Percentiles rank a stretch among this genome's conserved stretches.
Conservation (phyloP, 73 alveolate species). For the Tetrahymena malaccensis region DNA sequence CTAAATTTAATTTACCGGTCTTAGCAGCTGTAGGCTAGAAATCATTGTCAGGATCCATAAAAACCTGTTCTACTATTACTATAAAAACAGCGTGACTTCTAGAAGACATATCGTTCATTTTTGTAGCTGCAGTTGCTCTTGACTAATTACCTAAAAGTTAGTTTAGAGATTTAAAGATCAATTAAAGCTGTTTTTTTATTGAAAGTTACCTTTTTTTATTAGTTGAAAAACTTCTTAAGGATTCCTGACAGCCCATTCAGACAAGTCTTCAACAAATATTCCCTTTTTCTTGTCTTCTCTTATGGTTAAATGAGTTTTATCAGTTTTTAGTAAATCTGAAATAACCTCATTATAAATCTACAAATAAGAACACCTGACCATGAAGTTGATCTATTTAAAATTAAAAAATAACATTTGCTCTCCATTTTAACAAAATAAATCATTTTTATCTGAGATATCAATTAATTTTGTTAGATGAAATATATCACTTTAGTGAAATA, state of each 20-base stretch:
- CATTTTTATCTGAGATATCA: too few relatives aligned
- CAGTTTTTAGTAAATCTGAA: slow-evolving; percentile 42
- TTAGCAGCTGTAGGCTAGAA: slow-evolving; percentile 38
- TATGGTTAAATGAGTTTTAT: slow-evolving; percentile 44
- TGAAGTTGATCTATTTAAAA: slow-evolving; percentile 48
- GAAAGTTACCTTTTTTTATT: slow-evolving; percentile 80
- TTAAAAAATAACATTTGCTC: not conserved
- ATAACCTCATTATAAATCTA: slow-evolving; percentile 87
- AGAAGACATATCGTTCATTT: slow-evolving; percentile 92
- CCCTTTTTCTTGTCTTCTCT: slow-evolving; percentile 95
- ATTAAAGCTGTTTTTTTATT: slow-evolving; percentile 34
- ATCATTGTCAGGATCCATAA: slow-evolving; percentile 38
- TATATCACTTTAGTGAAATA: not conserved
- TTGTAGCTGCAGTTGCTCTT: not conserved
- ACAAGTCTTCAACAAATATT: slow-evolving; percentile 88
- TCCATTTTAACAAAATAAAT: too few relatives aligned
- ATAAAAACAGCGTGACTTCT: slow-evolving; percentile 94
- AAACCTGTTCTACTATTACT: slow-evolving; percentile 81
- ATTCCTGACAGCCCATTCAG: slow-evolving; percentile 93
- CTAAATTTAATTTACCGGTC: slow-evolving; percentile 70
- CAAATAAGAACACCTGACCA: slow-evolving; percentile 68
- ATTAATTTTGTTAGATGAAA: too few relatives aligned
- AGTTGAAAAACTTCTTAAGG: slow-evolving; percentile 82
- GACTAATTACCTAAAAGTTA: not conserved
- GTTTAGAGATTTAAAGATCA: not conserved